Evolutionary conservation across 371 early-diverging fungal genomes (phyloP), one percentile per base, ranked within the genome.

Genomic region (Mucor circinelloides): DNA sequence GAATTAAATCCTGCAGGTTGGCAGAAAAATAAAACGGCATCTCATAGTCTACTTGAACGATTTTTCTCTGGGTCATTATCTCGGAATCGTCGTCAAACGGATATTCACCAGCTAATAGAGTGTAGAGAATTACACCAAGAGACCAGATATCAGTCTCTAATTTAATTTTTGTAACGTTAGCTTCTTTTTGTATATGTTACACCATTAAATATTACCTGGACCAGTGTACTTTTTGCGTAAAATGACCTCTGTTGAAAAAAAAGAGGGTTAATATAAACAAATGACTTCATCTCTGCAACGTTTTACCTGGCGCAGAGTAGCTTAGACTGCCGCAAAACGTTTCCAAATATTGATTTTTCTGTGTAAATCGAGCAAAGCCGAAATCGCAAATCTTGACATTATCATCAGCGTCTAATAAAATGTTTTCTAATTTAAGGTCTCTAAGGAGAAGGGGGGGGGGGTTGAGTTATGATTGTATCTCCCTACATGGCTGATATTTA

Each of bases 1-100:
- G 64, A 15, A 89, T 78, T 30, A 89, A 68, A 65, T 85, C 76
- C 15, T 75, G 75, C 8, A 84, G 77, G 55, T 86, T 87, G 40
- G 81, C 71, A 27, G 85, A 78, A 40, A 93, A 81, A 63, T 87
- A 90, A 28, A 73, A 81, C 2, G 93, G 91, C 44, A 94, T 78
- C 48, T 86, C 84, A 71, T 92, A 94, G 59, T 94, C 91, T 25
- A 90, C 78, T 34, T 84, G 82, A 32, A 88, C 74, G 40, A 95
- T 94, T 70, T 93, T 91, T 64, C 83, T 77, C 63, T 89, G 90
- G 36, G 91, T 87, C 17, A 85, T 75, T 3, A 79, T 68, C 60
- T 93, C 94, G 65, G 84, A 89, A 64, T 93, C 93, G 60, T 93
- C 95, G 67, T 94, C 94, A 81, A 94, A 94, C 2, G 96, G 95